phyloP scores from a whole-genome alignment of 306 rosid genomes.

The Chamaecrista fasciculata region DNA sequence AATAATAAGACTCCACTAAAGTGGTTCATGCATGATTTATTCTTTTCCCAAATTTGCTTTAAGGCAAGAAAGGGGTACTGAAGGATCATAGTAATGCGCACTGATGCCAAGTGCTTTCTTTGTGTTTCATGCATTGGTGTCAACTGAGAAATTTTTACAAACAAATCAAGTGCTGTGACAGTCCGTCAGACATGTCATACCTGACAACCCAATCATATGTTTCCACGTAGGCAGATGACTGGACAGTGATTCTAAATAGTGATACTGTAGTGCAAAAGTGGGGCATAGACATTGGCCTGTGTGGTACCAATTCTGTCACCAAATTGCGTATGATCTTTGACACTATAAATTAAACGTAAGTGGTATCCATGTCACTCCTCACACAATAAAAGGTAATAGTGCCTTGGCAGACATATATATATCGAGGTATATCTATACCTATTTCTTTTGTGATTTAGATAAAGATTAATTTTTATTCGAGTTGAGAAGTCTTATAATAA shows the following conservation, averaged over 20 bases:
- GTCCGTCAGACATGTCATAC: not conserved
- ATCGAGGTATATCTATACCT: too few relatives aligned
- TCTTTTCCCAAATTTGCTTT: not conserved
- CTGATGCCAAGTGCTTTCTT: conserved; percentile 8
- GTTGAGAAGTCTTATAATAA: too few relatives aligned
- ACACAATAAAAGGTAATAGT: conserved; percentile 4
- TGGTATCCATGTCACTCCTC: conserved; percentile 70
- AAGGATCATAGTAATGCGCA: too few relatives aligned
- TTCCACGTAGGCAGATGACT: not conserved
- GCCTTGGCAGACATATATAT: too few relatives aligned
- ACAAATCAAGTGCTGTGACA: not conserved
- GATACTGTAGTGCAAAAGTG: not conserved
- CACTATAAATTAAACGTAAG: conserved; percentile 36
- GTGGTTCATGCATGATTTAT: not conserved
- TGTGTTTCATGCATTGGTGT: conserved; percentile 33
- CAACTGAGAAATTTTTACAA: conserved; percentile 28
- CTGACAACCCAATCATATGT: not conserved
- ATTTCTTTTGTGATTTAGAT: too few relatives aligned
- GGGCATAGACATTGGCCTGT: not conserved
- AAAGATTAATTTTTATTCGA: too few relatives aligned
- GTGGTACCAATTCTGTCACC: conserved; percentile 1
- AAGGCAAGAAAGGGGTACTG: too few relatives aligned
- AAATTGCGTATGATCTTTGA: too few relatives aligned
- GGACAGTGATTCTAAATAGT: not conserved
- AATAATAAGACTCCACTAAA: not conserved